Percentiles rank a stretch among this genome's conserved stretches.
Evolutionary conservation across 192 early-diverging fungal genomes (phyloP).

Genomic region (Linderina pennispora): DNA sequence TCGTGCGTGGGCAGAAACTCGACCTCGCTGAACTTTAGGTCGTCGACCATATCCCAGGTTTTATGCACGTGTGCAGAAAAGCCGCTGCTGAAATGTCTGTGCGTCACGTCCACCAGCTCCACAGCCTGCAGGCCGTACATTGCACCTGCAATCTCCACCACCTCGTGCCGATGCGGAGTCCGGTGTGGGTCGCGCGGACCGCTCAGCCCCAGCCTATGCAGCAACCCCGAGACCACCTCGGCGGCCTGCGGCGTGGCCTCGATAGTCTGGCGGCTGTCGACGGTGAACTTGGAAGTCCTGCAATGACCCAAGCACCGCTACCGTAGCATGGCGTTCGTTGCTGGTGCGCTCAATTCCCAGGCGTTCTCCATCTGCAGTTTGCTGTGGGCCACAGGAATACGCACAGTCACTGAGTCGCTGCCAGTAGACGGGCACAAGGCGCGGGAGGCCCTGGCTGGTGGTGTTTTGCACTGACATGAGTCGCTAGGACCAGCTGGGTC

Average conservation of each 20-base stretch:
- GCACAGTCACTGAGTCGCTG: constrained; percentile 10
- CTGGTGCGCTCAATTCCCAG: constrained; percentile 1
- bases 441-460: too few relatives aligned
- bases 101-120: constrained; percentile 16
- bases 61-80: constrained; percentile 13
- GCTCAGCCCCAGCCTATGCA: constrained; percentile 8
- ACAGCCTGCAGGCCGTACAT: constrained; percentile 11
- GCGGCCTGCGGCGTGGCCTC: constrained; percentile 1
- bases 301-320: constrained; percentile 22
- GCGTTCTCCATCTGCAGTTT: constrained; percentile 5
- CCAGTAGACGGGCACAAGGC: constrained; percentile 15
- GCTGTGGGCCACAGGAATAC: constrained; percentile 5
- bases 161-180: constrained; percentile 11
- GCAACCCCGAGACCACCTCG: background rate
- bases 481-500: background rate
- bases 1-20: constrained; percentile 12
- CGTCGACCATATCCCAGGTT: constrained; percentile 29
- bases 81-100: constrained; percentile 1
- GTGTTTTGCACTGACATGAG: background rate
- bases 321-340: constrained; percentile 4
- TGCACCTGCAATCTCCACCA: constrained; percentile 5
- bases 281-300: constrained; percentile 19
- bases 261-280: constrained; percentile 2
- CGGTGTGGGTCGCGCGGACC: background rate
- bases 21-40: constrained; percentile 22